Evolutionary conservation across 202 grass and related monocot genomes (phyloP).

Genomic region (Schoenoplectus triqueter): DNA sequence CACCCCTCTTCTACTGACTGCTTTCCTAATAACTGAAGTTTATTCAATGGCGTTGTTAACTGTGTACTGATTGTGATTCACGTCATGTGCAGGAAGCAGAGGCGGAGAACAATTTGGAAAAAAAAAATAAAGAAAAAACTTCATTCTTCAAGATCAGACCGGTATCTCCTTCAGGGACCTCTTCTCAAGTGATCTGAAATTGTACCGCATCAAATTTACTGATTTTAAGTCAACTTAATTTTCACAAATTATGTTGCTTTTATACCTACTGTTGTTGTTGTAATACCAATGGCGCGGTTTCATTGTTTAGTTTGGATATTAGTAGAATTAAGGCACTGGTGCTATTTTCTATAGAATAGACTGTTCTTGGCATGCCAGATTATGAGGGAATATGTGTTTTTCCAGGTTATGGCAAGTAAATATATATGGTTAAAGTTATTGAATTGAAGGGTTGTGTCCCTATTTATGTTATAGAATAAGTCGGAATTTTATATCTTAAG

Average conservation of each 20-base stretch:
- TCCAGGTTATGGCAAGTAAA: not conserved
- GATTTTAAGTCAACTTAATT: conserved; percentile 26
- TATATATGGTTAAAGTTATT: not conserved
- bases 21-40: no score
- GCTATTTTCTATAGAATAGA: conserved; percentile 29
- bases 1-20: no score
- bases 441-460: not conserved
- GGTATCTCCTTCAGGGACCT: conserved; percentile 84
- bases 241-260: not conserved
- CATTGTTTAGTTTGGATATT: not conserved
- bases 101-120: conserved; percentile 81
- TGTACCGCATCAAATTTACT: conserved; percentile 44
- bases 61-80: no score
- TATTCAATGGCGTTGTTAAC: no score
- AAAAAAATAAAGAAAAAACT: conserved; percentile 97
- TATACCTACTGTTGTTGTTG: not conserved
- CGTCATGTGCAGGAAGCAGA: conserved; percentile 47
- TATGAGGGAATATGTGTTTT: not conserved
- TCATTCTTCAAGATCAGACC: conserved; percentile 63
- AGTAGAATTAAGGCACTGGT: not conserved
- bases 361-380: not conserved
- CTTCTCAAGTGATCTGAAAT: conserved; percentile 99
- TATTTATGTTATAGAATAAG: not conserved
- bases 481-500: not conserved
- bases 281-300: conserved; percentile 4